Evolutionary conservation across 352 stramenopile genomes (phyloP), one percentile per base, ranked within the genome.

Genomic region (Globisporangium takayamanum): DNA sequence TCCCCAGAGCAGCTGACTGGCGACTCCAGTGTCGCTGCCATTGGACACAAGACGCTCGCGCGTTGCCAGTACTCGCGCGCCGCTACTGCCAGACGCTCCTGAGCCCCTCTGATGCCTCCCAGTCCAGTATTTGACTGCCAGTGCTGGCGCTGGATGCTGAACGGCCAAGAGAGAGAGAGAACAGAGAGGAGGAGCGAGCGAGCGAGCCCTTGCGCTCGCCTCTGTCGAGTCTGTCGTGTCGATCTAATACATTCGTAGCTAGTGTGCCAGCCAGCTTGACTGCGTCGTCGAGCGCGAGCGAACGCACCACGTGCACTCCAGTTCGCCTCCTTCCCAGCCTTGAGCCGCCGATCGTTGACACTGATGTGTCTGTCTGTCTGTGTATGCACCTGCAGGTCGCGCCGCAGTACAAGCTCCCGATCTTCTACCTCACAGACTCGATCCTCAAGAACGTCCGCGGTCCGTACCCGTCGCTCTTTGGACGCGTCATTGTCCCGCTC

Each of bases 371-470:
- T 37, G 57, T 69, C 4, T 51, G 68, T 2, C 64, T 41, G 16
- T 62, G 53, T 61, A 39, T 64, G 20, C 55, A 67, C 12, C 50
- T 16, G 30, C 57, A 92, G 79, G 84, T 84, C 1, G 70, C 76
- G 14, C 76, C 85, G 3, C 83, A 90, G 46, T 94, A 81, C 72
- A 94, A 94, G 66, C 69, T 96, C n/a, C 82, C 87, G 25, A 92
- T 94, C 57, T 91, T 95, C 60, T 96, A 96, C 66, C 66, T 96
- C 22, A 95, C 85, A 11, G 87, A 96, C 63, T 96, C 87, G 14
- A 96, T 96, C 59, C 70, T 96, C 39, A 95, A 94, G 74, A 96
- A 96, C 56, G 79, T 95, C 8, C 65, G 76, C 14, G 85, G 83
- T 0, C 77, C 80, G 50, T 96, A 96, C 65, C 42, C 80, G 10